A percentile compares a stretch with the other conserved stretches of the same genome.
Conservation (phyloP, 192 early-diverging fungal species). For the Backusella westeae region DNA sequence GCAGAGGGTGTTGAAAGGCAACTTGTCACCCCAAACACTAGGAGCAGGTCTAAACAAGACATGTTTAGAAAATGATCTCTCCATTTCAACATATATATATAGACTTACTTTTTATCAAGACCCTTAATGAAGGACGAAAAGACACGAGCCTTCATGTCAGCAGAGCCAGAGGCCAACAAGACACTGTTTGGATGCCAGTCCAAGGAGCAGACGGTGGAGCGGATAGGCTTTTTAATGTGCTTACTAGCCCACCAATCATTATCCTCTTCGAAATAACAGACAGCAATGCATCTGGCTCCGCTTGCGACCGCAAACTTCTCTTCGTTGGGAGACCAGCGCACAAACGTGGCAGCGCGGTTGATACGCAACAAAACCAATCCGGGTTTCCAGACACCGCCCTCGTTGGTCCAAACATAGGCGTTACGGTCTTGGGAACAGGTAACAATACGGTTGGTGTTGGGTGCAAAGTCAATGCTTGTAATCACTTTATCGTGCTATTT, state of each 20-base stretch:
- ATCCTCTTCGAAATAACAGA: constrained; percentile 96
- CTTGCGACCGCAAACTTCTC: constrained; percentile 98
- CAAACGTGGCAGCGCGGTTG: constrained; percentile 94
- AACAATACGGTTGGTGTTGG: constrained; percentile 91
- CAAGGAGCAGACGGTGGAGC: constrained; percentile 82
- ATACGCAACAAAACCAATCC: constrained; percentile 91
- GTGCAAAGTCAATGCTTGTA: constrained; percentile 95
- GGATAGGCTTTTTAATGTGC: constrained; percentile 93
- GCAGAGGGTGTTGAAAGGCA: constrained; percentile 90
- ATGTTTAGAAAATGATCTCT: background rate
- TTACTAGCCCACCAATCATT: constrained; percentile 97
- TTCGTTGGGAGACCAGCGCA: constrained; percentile 91
- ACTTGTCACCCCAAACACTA: constrained; percentile 89
- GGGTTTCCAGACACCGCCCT: constrained; percentile 78
- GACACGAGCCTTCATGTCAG: constrained; percentile 89
- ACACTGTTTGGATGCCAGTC: constrained; percentile 99
- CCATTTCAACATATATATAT: background rate
- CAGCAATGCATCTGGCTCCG: constrained; percentile 85
- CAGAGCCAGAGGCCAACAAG: constrained; percentile 85
- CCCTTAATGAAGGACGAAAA: constrained; percentile 96
- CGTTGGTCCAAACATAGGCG: constrained; percentile 95
- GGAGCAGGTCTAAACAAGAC: constrained; percentile 53
- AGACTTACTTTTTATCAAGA: constrained; percentile 74
- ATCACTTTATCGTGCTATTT: constrained; percentile 92
- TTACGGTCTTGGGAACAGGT: constrained; percentile 98